phyloP scores from a whole-genome alignment of 257 asterid genomes.

The Lantana camara region DNA sequence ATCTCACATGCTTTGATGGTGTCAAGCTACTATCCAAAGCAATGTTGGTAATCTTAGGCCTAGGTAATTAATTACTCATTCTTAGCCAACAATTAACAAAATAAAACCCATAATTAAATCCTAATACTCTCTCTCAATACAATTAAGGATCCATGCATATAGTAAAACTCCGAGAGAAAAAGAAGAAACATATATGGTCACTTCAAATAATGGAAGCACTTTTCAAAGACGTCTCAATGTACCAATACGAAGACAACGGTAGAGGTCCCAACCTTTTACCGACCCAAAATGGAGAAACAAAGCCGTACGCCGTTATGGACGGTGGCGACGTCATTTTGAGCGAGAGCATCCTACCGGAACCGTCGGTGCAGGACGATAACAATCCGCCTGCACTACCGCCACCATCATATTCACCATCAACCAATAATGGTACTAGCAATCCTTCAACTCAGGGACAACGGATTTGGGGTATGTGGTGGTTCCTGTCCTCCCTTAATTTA shows the following conservation, averaged over 20 bases:
- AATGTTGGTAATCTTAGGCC: constrained; percentile 34
- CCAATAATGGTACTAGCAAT: no score
- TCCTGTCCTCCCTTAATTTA: no score
- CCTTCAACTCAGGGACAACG: no score
- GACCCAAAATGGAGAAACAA: neutral
- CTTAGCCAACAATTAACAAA: no score
- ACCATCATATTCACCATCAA: no score
- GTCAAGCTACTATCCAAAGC: constrained; percentile 29
- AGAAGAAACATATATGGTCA: constrained; percentile 38
- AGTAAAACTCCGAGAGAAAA: constrained; percentile 24
- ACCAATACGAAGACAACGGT: constrained; percentile 25
- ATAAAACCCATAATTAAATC: neutral
- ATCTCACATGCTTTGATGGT: constrained; percentile 21
- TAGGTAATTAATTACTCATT: constrained; percentile 30
- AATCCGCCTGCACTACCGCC: neutral
- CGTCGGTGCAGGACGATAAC: no score
- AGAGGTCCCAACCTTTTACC: constrained; percentile 2
- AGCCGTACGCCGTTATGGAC: neutral
- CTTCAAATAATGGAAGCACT: constrained; percentile 31
- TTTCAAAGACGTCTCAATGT: neutral
- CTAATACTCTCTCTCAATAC: no score
- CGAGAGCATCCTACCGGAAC: no score
- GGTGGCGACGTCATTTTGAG: neutral
- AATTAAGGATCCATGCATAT: constrained; percentile 26
- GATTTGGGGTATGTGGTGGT: no score